A percentile compares a stretch with the other conserved stretches of the same genome.
phyloP scores from a whole-genome alignment of 148 eudicot species.

The Chenopodium suecicum region DNA sequence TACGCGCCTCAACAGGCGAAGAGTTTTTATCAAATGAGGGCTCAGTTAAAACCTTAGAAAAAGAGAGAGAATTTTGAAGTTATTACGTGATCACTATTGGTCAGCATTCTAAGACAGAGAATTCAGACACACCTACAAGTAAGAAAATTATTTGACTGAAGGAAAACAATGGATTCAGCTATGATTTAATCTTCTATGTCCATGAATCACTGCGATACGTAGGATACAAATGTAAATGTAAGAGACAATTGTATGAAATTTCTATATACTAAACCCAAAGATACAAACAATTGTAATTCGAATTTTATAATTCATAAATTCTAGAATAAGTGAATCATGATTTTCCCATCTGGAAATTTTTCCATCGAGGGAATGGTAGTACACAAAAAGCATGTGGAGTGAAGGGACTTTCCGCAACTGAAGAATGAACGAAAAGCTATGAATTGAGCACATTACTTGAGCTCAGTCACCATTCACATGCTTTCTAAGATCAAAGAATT shows the following conservation, averaged over 20 bases:
- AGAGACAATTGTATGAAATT: background rate
- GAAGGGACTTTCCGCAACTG: background rate
- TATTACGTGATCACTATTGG: background rate
- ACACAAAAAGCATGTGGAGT: background rate
- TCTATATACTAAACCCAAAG: background rate
- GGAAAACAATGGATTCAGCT: background rate
- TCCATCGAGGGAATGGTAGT: background rate
- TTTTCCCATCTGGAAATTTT: background rate
- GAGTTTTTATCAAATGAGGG: constrained; percentile 4
- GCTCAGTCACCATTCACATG: constrained; percentile 10
- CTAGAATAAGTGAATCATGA: background rate
- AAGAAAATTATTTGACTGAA: background rate
- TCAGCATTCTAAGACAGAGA: background rate
- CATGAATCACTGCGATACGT: background rate
- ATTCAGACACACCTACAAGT: background rate
- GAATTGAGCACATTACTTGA: background rate
- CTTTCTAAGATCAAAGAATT: constrained; percentile 18
- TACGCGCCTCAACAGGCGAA: constrained; percentile 29
- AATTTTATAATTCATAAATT: background rate
- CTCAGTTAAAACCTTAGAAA: background rate
- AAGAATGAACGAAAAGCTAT: background rate
- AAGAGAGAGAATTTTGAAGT: background rate
- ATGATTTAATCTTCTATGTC: background rate
- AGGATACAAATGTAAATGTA: background rate
- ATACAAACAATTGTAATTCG: background rate